phyloP scores from a whole-genome alignment of 2,329 filamentous ascomycete species.

The Geoglossum cookeanum region DNA sequence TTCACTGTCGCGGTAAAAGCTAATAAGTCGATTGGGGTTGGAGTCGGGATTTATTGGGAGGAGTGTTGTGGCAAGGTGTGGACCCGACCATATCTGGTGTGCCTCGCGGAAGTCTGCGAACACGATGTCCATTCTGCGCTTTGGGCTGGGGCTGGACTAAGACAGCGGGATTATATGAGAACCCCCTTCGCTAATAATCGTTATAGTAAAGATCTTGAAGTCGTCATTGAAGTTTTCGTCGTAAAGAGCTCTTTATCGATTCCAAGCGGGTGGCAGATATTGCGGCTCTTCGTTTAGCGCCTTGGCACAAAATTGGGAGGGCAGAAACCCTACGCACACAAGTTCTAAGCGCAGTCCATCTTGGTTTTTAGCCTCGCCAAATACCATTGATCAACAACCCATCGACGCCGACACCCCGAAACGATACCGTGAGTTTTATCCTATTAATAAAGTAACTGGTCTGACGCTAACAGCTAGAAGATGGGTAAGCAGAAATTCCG shows the following conservation, averaged over 20 bases:
- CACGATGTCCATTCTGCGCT: slow-evolving; percentile 44
- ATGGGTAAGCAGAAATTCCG: slow-evolving; percentile 38
- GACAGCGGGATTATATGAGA: background rate
- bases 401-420: background rate
- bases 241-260: background rate
- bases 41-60: slow-evolving; percentile 46
- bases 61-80: slow-evolving; percentile 53
- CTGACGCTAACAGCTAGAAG: slow-evolving; percentile 22
- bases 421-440: slow-evolving; percentile 8
- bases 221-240: no score
- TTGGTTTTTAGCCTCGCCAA: slow-evolving; percentile 9
- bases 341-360: background rate
- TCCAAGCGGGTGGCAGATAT: background rate
- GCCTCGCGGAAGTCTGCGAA: slow-evolving; percentile 57
- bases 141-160: no score
- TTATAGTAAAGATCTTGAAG: no score
- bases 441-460: background rate
- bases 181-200: background rate
- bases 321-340: background rate
- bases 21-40: slow-evolving; percentile 45
- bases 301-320: slow-evolving; percentile 1
- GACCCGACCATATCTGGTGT: slow-evolving; percentile 45
- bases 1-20: slow-evolving; percentile 55
- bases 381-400: background rate
- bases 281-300: slow-evolving; percentile 3